Conservation (phyloP, 1,284 basidiomycete species). For the Pterula multifida region DNA sequence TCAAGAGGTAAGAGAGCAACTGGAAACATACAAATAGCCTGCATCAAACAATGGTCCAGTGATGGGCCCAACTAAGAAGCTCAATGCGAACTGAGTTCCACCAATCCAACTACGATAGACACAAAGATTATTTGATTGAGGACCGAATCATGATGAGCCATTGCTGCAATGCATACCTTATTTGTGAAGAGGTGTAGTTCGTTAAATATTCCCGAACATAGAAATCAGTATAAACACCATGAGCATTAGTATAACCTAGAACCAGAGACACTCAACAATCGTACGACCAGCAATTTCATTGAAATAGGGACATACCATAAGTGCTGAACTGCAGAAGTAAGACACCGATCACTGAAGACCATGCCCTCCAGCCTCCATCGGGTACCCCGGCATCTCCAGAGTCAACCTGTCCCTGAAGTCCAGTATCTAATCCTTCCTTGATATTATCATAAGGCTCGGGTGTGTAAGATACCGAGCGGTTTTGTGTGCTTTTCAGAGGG, state of each 20-base stretch:
- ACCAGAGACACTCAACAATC: too few species aligned
- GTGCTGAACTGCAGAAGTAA: background rate
- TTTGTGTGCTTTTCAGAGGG: background rate
- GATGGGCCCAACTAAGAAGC: background rate
- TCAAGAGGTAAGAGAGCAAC: background rate
- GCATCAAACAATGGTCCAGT: constrained; percentile 10
- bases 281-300: too few species aligned
- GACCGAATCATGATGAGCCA: background rate
- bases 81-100: background rate
- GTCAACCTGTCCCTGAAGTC: background rate
- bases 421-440: background rate
- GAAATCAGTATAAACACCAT: constrained; percentile 7
- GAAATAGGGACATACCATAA: background rate
- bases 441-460: background rate
- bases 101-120: background rate
- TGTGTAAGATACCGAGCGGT: background rate
- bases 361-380: background rate
- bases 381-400: background rate
- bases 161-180: too few species aligned
- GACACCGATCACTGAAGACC: background rate
- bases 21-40: constrained; percentile 14
- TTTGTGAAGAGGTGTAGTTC: constrained; percentile 2
- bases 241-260: background rate
- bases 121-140: background rate
- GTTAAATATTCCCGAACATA: constrained; percentile 9